Base-by-base conservation (phyloP, 805 yeast genomes). In the Saccharomycopsis sp. region DNA sequence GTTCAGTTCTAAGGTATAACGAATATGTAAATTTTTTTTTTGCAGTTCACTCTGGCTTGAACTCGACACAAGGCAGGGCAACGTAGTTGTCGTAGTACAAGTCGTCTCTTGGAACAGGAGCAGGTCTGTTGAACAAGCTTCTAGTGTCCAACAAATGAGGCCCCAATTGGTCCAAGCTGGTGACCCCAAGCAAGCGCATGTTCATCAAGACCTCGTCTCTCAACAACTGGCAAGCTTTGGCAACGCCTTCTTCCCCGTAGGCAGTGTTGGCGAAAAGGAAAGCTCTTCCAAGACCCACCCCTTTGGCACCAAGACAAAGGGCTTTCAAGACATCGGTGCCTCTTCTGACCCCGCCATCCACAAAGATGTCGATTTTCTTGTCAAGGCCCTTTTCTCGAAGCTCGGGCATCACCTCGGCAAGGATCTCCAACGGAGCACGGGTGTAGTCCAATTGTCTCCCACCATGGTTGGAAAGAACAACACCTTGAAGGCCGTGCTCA, bases 271-370 rank as follows among this genome's bases (percentile, higher is more conserved):
- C 86, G 53, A 79, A 82, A 25, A 81, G 56, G 57, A 82, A 77
- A 2, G 88, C 85, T 42, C 89, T 66, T 4, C 92, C 88, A 30
- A 83, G 58, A 1, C 92, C 92, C 3, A 71, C 75, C 3, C 83
- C 85, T 44, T 69, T 74, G 21, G 89, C 92, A 7, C 92, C 94
- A 3, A 82, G 63, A 43, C 84, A 76, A 10, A 83, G 56, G 0
- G 92, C 89, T 53, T 83, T 82, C 37, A 82, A 51, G n/a, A 83
- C 61, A 54, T 83, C 94, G 3, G 86, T 72, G 8, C 83, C 92
- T 51, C 89, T 67, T 47, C 86, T 68, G 20, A 82, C 66, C 27
- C 92, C 92, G 39, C 94, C 92, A 53, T 83, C 92, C 21, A 83
- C 57, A 54, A 64, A 81, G 6, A 82, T 68, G 50, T 79, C 83